A percentile compares a stretch with the other conserved stretches of the same genome.
These are phyloP conservation scores for Avena eriantha DNA, from an alignment of 176 grass and related monocot species.

Conservation along the genomic window DNA sequence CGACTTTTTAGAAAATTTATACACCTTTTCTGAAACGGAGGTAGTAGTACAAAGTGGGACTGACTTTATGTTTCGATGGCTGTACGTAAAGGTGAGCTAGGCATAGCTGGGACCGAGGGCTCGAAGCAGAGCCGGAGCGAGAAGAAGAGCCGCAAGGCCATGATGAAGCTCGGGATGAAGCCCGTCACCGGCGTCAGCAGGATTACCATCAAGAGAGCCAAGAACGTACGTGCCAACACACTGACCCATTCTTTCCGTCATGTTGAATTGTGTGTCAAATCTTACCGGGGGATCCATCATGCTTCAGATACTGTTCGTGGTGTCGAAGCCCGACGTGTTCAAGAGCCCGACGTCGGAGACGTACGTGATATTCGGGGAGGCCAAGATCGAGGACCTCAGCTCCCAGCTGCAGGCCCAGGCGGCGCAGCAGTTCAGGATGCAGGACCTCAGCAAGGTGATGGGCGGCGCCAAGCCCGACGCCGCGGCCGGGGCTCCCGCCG, in stretches of 20 bases:
- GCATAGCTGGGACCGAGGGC: conserved; percentile 52
- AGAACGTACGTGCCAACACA: conserved; percentile 57
- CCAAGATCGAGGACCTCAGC: conserved; percentile 91
- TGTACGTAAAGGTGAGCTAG: conserved; percentile 53
- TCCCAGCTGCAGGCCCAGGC: conserved; percentile 90
- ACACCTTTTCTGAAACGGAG: too few relatives aligned
- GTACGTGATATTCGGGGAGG: conserved; percentile 92
- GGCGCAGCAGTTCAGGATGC: conserved; percentile 92
- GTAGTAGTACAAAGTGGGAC: too few relatives aligned
- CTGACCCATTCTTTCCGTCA: too few relatives aligned
- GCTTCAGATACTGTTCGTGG: conserved; percentile 80
- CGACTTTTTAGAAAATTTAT: too few relatives aligned
- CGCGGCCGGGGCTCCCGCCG: conserved; percentile 45
- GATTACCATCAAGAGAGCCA: conserved; percentile 81
- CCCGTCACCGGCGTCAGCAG: conserved; percentile 77
- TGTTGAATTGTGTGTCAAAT: too few relatives aligned
- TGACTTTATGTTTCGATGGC: not conserved
- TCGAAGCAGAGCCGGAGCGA: conserved; percentile 84
- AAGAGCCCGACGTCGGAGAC: conserved; percentile 93
- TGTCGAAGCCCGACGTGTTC: conserved; percentile 91
- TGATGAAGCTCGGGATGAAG: conserved; percentile 97
- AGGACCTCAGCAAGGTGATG: conserved; percentile 86
- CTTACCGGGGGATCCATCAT: too few relatives aligned
- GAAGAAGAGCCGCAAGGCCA: conserved; percentile 96
- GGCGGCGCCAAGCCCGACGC: conserved; percentile 50